Evolutionary conservation across 345 rosid species (phyloP).

Genomic region (sweet orange (Citrus sinensis)): DNA sequence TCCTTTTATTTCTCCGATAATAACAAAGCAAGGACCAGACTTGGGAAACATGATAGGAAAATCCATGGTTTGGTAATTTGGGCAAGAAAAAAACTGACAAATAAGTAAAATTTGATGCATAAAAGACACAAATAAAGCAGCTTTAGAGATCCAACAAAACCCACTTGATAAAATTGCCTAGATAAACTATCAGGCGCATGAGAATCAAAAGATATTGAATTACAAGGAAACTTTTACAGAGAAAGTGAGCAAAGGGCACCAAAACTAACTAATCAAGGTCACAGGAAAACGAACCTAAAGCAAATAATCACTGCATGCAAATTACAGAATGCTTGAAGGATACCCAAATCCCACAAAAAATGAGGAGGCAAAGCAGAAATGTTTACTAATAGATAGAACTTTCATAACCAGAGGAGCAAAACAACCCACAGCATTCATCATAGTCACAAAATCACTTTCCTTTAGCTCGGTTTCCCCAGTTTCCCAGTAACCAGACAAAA

Average conservation of each 20-base stretch:
- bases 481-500: slow-evolving; percentile 3
- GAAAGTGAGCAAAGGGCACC: not conserved
- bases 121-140: not conserved
- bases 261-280: not conserved
- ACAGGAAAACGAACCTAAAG: not conserved
- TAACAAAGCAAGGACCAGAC: slow-evolving; percentile 5
- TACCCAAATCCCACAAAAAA: not conserved
- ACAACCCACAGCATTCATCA: not conserved
- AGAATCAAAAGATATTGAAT: not conserved
- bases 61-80: not conserved
- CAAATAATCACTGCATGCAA: slow-evolving; percentile 6
- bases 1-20: not conserved
- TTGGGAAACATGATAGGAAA: not conserved
- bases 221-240: not conserved
- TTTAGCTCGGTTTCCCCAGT: not conserved
- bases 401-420: not conserved
- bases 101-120: not conserved
- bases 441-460: not conserved
- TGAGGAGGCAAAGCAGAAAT: not conserved
- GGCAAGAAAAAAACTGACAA: not conserved
- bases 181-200: not conserved
- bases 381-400: not conserved
- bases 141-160: slow-evolving; percentile 12
- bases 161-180: not conserved
- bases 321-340: not conserved